These are phyloP conservation scores for Cercospora sesami DNA, from an alignment of 2,329 filamentous ascomycete species.

Conservation along the genomic window DNA sequence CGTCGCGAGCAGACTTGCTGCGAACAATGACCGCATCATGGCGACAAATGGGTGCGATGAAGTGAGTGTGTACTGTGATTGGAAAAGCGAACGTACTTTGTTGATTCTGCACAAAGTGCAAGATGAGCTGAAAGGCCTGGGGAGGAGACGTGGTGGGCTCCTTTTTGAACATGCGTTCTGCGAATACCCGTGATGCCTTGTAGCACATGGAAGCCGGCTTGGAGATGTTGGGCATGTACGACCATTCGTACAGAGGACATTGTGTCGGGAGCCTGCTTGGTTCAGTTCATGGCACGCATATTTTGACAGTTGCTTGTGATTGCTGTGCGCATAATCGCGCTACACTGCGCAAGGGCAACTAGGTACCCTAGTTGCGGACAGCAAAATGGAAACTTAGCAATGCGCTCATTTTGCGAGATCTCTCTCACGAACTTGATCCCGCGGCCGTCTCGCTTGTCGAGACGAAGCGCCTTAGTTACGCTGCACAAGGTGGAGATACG, in stretches of 20 bases:
- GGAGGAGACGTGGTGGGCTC: background rate
- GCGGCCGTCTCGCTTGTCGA: no score
- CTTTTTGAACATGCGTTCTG: background rate
- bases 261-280: background rate
- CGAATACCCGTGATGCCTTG: slow-evolving; percentile 15
- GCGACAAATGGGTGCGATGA: background rate
- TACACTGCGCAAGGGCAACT: background rate
- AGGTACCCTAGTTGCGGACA: no score
- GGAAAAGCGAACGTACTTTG: background rate
- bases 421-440: no score
- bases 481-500: no score
- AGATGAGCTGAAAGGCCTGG: background rate
- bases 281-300: background rate
- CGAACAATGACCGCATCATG: background rate
- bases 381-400: no score
- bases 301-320: background rate
- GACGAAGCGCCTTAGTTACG: no score
- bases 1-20: background rate
- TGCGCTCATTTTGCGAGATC: no score
- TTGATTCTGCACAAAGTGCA: background rate
- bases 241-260: background rate
- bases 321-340: background rate
- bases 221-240: background rate
- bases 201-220: slow-evolving; percentile 19
- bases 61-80: background rate